phyloP scores from a whole-genome alignment of 225 moss, liverwort and hornwort genomes.

The Pleurozium schreberi region DNA sequence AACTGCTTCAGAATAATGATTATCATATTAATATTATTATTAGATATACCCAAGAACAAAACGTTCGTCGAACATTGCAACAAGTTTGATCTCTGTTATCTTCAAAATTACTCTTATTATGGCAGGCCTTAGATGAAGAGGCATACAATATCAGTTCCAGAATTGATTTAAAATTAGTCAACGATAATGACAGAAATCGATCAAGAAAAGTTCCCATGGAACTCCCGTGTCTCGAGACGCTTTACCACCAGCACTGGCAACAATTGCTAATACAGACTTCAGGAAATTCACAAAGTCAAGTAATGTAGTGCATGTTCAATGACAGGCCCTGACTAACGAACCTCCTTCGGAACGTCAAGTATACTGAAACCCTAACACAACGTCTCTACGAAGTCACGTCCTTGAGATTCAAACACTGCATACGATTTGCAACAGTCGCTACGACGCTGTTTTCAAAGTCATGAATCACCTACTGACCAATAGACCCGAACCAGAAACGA shows the following conservation, averaged over 20 bases:
- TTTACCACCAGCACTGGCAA: background rate
- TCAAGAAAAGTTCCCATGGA: background rate
- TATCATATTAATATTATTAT: background rate
- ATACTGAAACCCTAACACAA: conserved; percentile 4
- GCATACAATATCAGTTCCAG: background rate
- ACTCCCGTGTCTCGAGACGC: background rate
- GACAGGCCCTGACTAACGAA: background rate
- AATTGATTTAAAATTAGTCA: background rate
- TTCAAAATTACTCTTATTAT: background rate
- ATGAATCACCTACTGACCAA: background rate
- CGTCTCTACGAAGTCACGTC: background rate
- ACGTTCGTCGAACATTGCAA: background rate
- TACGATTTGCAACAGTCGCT: background rate
- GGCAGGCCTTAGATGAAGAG: background rate
- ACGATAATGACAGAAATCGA: background rate
- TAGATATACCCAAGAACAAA: background rate
- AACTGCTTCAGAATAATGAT: background rate
- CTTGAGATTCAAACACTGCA: background rate
- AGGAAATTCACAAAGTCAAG: background rate
- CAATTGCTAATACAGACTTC: background rate
- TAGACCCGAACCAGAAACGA: no score
- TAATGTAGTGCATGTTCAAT: background rate
- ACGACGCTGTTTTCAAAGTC: background rate
- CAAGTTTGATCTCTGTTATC: background rate
- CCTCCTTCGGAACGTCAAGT: background rate